These are phyloP conservation scores for Euclidium syriacum DNA, from an alignment of 345 rosid species.

Conservation along the genomic window DNA sequence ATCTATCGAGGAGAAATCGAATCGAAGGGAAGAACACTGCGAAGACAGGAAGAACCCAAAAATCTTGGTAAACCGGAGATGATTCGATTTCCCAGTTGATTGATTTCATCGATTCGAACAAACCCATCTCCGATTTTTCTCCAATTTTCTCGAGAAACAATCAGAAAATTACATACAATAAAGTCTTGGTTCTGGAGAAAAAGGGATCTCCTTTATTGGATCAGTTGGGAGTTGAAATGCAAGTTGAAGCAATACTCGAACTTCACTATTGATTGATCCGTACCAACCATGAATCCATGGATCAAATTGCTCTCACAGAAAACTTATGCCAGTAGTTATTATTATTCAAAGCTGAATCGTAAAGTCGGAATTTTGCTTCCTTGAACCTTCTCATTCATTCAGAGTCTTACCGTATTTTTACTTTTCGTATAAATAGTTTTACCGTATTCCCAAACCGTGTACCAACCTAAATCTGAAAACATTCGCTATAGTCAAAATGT, in stretches of 20 bases:
- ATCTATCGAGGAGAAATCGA: slow-evolving; percentile 85
- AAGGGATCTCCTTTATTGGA: no score
- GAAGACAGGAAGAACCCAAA: slow-evolving; percentile 61
- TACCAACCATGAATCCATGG: not conserved
- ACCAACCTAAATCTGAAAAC: no score
- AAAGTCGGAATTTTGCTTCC: not conserved
- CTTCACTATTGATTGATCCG: slow-evolving; percentile 8
- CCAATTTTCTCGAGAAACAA: slow-evolving; percentile 20
- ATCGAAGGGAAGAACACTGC: slow-evolving; percentile 64
- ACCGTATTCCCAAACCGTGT: no score
- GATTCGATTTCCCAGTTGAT: slow-evolving; percentile 70
- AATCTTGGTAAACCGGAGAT: slow-evolving; percentile 66
- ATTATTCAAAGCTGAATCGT: not conserved
- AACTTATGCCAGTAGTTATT: not conserved
- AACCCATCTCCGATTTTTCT: slow-evolving; percentile 41
- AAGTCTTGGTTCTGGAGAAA: no score
- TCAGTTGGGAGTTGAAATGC: not conserved
- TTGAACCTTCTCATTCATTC: not conserved
- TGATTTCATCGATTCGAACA: slow-evolving; percentile 37
- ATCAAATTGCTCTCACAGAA: not conserved
- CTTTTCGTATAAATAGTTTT: no score
- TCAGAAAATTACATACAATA: not conserved
- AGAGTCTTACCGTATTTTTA: no score
- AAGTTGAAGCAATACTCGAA: not conserved
- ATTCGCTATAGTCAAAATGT: no score